Evolutionary conservation across 106 monocot species (phyloP).

Genomic region (Posidonia australis): DNA sequence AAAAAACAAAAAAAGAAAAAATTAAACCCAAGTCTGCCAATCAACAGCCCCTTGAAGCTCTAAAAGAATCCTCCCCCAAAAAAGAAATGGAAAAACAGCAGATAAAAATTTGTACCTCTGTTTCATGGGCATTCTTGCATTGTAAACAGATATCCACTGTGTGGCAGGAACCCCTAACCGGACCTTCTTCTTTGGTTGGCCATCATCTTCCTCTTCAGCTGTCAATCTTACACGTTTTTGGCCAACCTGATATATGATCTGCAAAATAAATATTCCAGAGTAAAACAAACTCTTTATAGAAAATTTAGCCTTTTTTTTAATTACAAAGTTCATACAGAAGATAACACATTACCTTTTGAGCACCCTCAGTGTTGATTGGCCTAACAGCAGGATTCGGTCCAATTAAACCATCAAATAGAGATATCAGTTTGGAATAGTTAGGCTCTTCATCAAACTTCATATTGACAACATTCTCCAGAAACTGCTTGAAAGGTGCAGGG

Average conservation of each 20-base stretch:
- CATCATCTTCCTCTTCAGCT: conserved; percentile 60
- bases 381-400: conserved; percentile 66
- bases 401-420: conserved; percentile 62
- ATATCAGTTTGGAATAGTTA: conserved; percentile 63
- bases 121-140: conserved; percentile 79
- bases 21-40: no score
- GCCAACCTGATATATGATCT: conserved; percentile 57
- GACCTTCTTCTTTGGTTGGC: conserved; percentile 55
- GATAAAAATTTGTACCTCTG: conserved; percentile 37
- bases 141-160: conserved; percentile 87
- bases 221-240: conserved; percentile 66
- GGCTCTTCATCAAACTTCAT: conserved; percentile 88
- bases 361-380: conserved; percentile 78
- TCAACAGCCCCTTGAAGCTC: no score
- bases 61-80: no score
- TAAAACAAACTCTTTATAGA: no score
- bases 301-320: no score
- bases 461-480: conserved; percentile 73
- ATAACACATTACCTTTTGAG: conserved; percentile 44
- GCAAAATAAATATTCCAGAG: not conserved
- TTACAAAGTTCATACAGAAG: not conserved
- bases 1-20: no score
- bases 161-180: conserved; percentile 62
- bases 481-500: conserved; percentile 61
- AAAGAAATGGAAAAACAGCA: not conserved